These are phyloP conservation scores for Neofusicoccum ribis DNA, from an alignment of 2,329 filamentous ascomycete genomes.

Conservation along the genomic window DNA sequence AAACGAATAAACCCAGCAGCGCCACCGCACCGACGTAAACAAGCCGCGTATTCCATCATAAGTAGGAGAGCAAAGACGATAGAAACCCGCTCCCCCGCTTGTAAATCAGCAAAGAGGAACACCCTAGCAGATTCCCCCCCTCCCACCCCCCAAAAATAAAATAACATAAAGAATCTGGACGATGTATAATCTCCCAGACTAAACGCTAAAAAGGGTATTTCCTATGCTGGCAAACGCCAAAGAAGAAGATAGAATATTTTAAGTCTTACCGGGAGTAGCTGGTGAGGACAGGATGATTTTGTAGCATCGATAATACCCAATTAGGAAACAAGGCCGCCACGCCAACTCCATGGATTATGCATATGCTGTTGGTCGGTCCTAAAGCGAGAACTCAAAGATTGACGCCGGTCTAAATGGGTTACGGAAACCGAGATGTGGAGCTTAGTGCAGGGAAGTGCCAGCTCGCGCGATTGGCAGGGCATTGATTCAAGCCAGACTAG, in stretches of 20 bases:
- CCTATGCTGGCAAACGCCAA: background rate
- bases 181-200: background rate
- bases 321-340: background rate
- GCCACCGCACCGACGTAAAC: background rate
- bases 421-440: background rate
- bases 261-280: background rate
- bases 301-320: background rate
- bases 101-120: background rate
- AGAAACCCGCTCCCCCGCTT: background rate
- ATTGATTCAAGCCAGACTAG: background rate
- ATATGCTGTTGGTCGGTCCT: background rate
- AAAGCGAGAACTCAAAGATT: background rate
- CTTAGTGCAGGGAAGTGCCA: background rate
- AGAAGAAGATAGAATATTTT: background rate
- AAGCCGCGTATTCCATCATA: background rate
- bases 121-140: background rate
- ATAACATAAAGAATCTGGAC: background rate
- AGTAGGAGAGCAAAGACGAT: background rate
- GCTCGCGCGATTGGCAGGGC: background rate
- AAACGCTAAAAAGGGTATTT: background rate
- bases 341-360: background rate
- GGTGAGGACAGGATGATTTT: background rate
- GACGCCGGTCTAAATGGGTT: background rate
- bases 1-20: background rate
- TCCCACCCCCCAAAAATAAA: background rate